Conservation (phyloP, 768 basidiomycete genomes). For the Tylopilus cervinicoccineus region DNA sequence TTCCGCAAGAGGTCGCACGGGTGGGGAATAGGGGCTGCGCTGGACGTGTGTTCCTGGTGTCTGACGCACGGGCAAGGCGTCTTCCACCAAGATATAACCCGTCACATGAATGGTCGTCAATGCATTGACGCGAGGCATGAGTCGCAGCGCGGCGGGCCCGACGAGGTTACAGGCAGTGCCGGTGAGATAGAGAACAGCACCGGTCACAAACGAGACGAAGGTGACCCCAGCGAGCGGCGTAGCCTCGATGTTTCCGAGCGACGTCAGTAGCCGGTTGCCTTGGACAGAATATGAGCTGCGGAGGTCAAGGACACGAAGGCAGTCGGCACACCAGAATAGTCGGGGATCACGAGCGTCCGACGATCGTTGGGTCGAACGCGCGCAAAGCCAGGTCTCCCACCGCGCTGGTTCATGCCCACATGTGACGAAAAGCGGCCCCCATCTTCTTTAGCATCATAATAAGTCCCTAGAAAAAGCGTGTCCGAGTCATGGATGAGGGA, state of each 20-base stretch:
- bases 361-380: constrained; percentile 53
- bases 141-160: constrained; percentile 35
- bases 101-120: constrained; percentile 48
- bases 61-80: constrained; percentile 57
- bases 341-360: constrained; percentile 54
- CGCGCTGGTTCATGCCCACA: constrained; percentile 65
- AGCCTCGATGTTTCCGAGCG: constrained; percentile 61
- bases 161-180: constrained; percentile 51
- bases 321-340: constrained; percentile 49
- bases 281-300: neutral
- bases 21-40: constrained; percentile 57
- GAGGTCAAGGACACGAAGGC: neutral
- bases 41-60: constrained; percentile 26
- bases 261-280: constrained; percentile 63
- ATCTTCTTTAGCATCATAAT: constrained; percentile 41
- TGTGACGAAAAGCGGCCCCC: constrained; percentile 46
- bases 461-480: constrained; percentile 56
- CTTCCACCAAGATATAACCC: constrained; percentile 48
- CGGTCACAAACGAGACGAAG: constrained; percentile 49
- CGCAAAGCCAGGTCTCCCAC: constrained; percentile 56
- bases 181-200: constrained; percentile 63
- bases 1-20: constrained; percentile 50
- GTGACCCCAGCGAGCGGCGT: constrained; percentile 55
- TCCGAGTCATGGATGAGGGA: constrained; percentile 47
- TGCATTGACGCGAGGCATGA: constrained; percentile 56